A percentile compares a stretch with the other conserved stretches of the same genome.
Evolutionary conservation across 2,329 filamentous ascomycete species (phyloP).

Genomic region (Trichoderma atrobrunneum): DNA sequence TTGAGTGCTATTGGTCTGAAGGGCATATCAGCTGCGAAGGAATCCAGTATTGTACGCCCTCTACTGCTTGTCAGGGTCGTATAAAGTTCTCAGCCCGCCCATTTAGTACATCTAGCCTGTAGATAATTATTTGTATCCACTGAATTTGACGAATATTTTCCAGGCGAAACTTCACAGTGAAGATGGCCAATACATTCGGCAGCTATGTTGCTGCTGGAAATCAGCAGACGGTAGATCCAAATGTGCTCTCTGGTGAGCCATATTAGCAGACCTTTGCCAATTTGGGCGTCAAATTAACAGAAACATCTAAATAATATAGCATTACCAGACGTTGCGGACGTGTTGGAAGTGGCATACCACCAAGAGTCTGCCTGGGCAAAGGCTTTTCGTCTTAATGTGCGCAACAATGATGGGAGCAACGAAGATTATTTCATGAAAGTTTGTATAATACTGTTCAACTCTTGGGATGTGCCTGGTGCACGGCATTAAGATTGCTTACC

Average conservation of each 20-base stretch:
- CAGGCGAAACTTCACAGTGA: neutral
- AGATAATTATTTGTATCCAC: neutral
- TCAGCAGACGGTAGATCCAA: neutral
- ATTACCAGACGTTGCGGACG: neutral
- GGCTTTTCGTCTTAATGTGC: neutral
- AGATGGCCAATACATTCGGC: neutral
- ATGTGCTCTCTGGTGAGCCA: neutral
- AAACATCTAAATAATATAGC: neutral
- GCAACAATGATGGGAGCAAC: neutral
- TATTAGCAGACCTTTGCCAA: neutral
- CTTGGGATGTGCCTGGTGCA: neutral
- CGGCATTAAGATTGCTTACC: neutral
- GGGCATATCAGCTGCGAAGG: neutral
- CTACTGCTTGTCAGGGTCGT: neutral
- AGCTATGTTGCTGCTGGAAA: neutral
- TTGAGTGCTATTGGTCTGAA: neutral
- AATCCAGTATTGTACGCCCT: neutral
- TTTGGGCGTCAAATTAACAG: neutral
- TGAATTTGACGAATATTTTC: neutral
- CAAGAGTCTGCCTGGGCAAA: constrained; percentile 6
- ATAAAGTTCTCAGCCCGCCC: neutral
- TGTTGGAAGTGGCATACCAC: neutral
- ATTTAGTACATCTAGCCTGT: neutral
- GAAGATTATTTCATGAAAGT: constrained; percentile 3
- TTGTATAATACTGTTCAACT: neutral